Evolutionary conservation across 139 green algal genomes (phyloP), one percentile per base, ranked within the genome.

Genomic region (Auxenochlorella pyrenoidosa): DNA sequence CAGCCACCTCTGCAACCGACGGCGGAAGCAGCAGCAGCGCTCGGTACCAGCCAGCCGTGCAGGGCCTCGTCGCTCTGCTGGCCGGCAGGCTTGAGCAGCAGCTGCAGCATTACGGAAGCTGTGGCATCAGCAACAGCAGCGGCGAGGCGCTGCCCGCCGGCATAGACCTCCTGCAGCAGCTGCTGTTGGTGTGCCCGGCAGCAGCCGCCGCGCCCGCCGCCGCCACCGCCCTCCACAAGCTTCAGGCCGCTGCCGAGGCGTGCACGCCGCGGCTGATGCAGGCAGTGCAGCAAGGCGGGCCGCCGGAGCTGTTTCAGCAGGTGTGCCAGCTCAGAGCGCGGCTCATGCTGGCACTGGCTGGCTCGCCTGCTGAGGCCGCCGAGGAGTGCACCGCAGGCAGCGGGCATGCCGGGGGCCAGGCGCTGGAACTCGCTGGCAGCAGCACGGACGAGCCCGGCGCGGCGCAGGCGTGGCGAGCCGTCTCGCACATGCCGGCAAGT

Each of bases 321-420:
- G 51, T 82, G 70, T 87, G 83, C 83, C 83, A 87, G 83, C 51
- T 87, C n/a, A 16, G 83, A 4, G 83, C 71, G 4, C 34, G 83
- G 24, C 47, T 87, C 34, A 75, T 75, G 83, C 83, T 87, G 79
- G 60, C 59, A 5, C 26, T 59, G 3, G 79, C 59, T 19, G 40
- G n/a, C 28, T 40, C 59, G 1, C 34, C 54, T 26, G 13, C 26
- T 28, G 44, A 66, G 2, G 75, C 15, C 10, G 36, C 54, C 18
- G 34, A 40, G 3, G 4, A 32, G 30, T 38, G 68, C 82, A 58
- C 34, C 28, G 41, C 34, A 75, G 3, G 82, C 68, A 59, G 44
- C 47, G 12, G 59, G 1, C 5, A 1, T 32, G 8, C 32, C 0
- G 63, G 26, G 10, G 1, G 26, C 30, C 59, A 16, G 28, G 60